Evolutionary conservation across 371 early-diverging fungal species (phyloP).

Genomic region (Haplosporangium sp.): DNA sequence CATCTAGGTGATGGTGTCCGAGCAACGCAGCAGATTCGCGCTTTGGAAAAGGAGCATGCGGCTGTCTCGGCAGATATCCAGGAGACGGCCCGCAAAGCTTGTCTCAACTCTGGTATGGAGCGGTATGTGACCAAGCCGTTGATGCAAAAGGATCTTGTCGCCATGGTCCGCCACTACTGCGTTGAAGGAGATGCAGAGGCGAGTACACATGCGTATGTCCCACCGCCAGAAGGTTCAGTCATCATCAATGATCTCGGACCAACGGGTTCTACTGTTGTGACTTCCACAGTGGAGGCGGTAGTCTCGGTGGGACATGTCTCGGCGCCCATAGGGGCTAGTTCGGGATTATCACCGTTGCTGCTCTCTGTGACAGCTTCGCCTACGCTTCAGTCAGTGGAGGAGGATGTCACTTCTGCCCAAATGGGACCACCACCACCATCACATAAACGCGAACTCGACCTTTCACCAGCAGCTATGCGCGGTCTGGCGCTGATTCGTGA

Average conservation of each 20-base stretch:
- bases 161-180: conserved; percentile 48
- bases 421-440: neutral
- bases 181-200: conserved; percentile 47
- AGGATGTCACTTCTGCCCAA: neutral
- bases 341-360: conserved; percentile 1
- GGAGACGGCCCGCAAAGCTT: conserved; percentile 61
- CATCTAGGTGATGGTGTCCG: conserved; percentile 63
- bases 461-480: conserved; percentile 39
- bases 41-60: conserved; percentile 51
- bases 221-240: conserved; percentile 27
- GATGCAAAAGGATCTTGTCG: conserved; percentile 53
- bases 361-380: conserved; percentile 15
- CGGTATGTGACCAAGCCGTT: conserved; percentile 70
- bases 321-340: conserved; percentile 23
- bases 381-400: neutral
- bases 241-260: neutral
- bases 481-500: conserved; percentile 45
- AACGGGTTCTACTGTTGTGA: conserved; percentile 5
- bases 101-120: conserved; percentile 69
- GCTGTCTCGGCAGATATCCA: conserved; percentile 71
- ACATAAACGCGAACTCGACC: conserved; percentile 32
- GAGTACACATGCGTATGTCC: conserved; percentile 26
- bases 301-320: conserved; percentile 45
- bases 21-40: conserved; percentile 67
- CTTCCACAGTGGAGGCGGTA: conserved; percentile 45